These are phyloP conservation scores for Auricularia heimuer DNA, from an alignment of 768 basidiomycete species.

Conservation along the genomic window DNA sequence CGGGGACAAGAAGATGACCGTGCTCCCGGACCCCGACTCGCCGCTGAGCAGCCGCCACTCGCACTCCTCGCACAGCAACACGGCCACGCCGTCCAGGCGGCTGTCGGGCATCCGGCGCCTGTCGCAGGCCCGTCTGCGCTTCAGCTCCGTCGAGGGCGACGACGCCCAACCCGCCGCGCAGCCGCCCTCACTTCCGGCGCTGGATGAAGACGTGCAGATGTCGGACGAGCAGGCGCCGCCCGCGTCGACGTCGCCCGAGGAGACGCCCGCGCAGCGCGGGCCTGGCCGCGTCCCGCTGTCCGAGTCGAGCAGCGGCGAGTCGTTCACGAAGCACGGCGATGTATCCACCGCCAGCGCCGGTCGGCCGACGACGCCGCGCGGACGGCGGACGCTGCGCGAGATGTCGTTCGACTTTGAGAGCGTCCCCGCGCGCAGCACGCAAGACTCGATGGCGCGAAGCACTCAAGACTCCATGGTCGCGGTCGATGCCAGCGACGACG, in stretches of 20 bases:
- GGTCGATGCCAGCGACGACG: background rate
- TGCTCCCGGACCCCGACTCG: background rate
- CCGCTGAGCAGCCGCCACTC: background rate
- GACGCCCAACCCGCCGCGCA: background rate
- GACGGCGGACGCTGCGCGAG: background rate
- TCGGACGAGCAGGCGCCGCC: background rate
- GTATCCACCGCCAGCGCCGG: background rate
- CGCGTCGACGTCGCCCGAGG: background rate
- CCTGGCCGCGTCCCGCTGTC: no score
- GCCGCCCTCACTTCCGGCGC: background rate
- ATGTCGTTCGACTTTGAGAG: no score
- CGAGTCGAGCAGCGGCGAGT: no score
- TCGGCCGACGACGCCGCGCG: background rate
- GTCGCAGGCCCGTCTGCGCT: background rate
- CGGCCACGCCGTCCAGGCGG: background rate
- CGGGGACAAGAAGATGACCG: background rate
- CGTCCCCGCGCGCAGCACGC: no score
- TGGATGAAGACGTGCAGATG: background rate
- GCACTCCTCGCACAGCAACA: background rate
- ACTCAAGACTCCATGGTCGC: background rate
- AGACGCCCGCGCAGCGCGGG: background rate
- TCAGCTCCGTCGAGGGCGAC: background rate
- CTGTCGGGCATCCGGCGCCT: no score
- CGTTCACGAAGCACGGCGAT: no score
- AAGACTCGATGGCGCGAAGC: no score